Evolutionary conservation across 805 yeast genomes (phyloP), one percentile per base, ranked within the genome.

Genomic region (Yamadazyma sp.): DNA sequence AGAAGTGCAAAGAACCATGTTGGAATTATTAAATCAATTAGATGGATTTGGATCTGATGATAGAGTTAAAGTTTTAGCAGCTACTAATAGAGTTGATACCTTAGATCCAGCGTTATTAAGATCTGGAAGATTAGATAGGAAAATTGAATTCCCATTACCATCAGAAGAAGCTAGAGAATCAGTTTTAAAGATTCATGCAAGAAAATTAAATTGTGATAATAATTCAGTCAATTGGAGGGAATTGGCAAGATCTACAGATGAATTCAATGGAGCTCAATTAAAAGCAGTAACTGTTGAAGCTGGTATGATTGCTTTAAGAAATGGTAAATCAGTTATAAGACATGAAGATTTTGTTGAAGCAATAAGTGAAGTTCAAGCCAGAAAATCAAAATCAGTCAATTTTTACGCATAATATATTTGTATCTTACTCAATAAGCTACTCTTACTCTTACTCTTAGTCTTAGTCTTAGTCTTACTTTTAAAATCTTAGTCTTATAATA

Each of bases 211-310:
- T 31, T 84, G 89, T 39, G 96, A 87, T 59, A 65, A 65, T 49
- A 82, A 78, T 41, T 80, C 85, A 25, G 88, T 93, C 45, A 93
- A 93, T 67, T 93, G 98, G 98, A 86, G 88, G 62, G 98, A 93
- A 69, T 76, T 93, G 57, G 98, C 99, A 4, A 78, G 98, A 58
- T 86, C 96, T 6, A 93, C 98, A 0, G 98, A 93, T 61, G 99
- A 93, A 65, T 93, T 93, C 63, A 93, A 93, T 56, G 99, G 99
- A 57, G 99, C 99, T 1, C 98, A 93, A 65, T 73, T 93, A 58
- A 93, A 93, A 69, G 98, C 98, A 2, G 99, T 93, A 27, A 89
- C 97, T 6, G 98, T 93, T 15, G 99, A 93, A 62, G 98, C 99
- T 5, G 99, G 99, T 56, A 93, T 93, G 99, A 93, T 93, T 65